Evolutionary conservation across 108 stramenopile species (phyloP).

Genomic region (Heterococcus sp.): DNA sequence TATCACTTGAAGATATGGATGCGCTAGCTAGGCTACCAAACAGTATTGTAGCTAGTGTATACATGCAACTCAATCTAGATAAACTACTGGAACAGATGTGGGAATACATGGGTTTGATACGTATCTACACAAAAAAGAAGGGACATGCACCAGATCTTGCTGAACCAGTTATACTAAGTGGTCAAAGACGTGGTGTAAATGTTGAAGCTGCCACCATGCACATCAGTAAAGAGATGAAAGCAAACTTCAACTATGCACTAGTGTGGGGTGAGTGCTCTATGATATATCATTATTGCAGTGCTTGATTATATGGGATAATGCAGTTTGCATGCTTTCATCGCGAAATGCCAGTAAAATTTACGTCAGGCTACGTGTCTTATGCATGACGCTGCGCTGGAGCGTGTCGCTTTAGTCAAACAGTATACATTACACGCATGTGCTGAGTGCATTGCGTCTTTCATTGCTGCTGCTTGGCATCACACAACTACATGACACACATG

Average conservation of each 20-base stretch:
- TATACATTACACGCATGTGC: not conserved
- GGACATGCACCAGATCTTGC: slow-evolving; percentile 84
- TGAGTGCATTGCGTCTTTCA: not conserved
- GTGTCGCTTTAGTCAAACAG: not conserved
- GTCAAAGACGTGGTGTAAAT: slow-evolving; percentile 66
- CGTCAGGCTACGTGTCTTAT: no score
- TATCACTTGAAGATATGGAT: slow-evolving; percentile 96
- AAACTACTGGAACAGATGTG: slow-evolving; percentile 9
- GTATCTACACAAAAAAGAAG: slow-evolving; percentile 95
- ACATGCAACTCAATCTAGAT: slow-evolving; percentile 75
- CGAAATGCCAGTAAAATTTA: no score
- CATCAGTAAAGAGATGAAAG: slow-evolving; percentile 48
- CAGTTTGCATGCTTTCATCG: no score
- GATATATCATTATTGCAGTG: no score
- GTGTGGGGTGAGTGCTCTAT: not conserved
- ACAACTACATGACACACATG: slow-evolving; percentile 32
- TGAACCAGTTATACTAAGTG: slow-evolving; percentile 93
- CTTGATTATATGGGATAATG: no score
- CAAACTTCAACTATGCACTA: not conserved
- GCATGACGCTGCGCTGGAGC: no score
- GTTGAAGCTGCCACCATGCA: slow-evolving; percentile 56
- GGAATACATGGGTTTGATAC: slow-evolving; percentile 71
- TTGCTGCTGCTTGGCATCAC: no score
- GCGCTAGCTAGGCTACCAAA: slow-evolving; percentile 88
- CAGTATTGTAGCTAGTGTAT: slow-evolving; percentile 84